Percentiles rank a stretch among this genome's conserved stretches.
Evolutionary conservation across 306 rosid genomes (phyloP).

Genomic region (Prunus armeniaca): DNA sequence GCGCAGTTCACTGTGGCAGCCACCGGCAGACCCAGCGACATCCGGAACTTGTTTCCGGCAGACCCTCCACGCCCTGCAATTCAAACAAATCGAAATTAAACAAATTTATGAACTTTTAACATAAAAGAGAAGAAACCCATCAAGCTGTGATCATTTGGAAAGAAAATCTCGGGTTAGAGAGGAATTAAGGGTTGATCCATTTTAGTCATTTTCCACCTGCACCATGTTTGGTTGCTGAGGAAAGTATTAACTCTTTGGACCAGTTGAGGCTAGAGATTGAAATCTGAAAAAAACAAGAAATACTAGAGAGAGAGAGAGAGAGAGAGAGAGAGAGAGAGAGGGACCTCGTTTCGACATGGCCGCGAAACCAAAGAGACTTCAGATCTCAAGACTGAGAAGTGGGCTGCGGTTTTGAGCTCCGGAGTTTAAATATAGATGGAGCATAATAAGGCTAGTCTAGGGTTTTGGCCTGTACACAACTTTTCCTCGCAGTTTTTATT

Average conservation of each 20-base stretch:
- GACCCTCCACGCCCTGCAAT: slow-evolving; percentile 73
- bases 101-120: not conserved
- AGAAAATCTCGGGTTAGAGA: not conserved
- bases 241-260: not conserved
- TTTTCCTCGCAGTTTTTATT: too few species aligned
- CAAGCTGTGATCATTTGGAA: not conserved
- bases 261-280: too few species aligned
- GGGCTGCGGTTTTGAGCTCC: not conserved
- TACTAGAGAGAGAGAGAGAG: not conserved
- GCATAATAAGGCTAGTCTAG: not conserved
- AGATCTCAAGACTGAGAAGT: not conserved
- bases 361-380: not conserved
- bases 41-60: slow-evolving; percentile 89
- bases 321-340: not conserved
- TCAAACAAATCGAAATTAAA: not conserved
- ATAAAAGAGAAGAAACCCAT: not conserved
- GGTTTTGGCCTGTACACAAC: not conserved
- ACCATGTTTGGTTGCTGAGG: not conserved
- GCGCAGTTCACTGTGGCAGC: slow-evolving; percentile 96
- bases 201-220: too few species aligned
- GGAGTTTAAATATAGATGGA: not conserved
- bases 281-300: not conserved
- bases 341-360: slow-evolving; percentile 5
- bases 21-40: slow-evolving; percentile 96
- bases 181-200: not conserved